These are phyloP conservation scores for Sequoiadendron giganteum DNA, from an alignment of 75 land plant species.

Conservation along the genomic window DNA sequence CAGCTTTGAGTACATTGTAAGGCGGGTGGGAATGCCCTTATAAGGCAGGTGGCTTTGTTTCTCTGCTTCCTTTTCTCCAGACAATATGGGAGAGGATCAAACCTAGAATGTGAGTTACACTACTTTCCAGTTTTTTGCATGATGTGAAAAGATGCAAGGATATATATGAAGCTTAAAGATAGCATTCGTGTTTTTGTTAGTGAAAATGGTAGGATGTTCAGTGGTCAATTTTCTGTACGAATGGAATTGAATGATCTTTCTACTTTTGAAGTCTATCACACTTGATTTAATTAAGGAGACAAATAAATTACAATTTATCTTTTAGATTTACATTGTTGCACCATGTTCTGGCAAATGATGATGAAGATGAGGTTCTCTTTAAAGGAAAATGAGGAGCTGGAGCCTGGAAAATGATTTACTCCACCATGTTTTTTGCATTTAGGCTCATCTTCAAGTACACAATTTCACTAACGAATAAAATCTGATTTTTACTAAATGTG, in stretches of 20 bases:
- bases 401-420: too few species aligned
- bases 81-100: neutral
- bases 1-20: neutral
- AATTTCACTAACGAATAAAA: too few species aligned
- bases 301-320: neutral
- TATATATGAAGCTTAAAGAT: neutral
- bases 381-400: too few species aligned
- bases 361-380: too few species aligned
- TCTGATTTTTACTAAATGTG: too few species aligned
- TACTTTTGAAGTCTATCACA: neutral
- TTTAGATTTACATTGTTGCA: neutral
- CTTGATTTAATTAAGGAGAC: neutral
- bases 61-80: neutral
- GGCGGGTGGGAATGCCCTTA: neutral
- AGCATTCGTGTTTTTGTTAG: neutral
- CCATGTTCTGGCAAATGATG: too few species aligned
- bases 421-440: too few species aligned
- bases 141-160: neutral
- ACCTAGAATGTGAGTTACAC: neutral
- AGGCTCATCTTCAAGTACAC: too few species aligned
- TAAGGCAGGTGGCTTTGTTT: neutral
- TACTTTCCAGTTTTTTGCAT: neutral
- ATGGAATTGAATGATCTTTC: neutral
- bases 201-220: neutral
- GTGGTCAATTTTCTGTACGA: neutral